Evolutionary conservation across 2,329 filamentous ascomycete species (phyloP), one percentile per base, ranked within the genome.

Genomic region (Penicillium corylophilum): DNA sequence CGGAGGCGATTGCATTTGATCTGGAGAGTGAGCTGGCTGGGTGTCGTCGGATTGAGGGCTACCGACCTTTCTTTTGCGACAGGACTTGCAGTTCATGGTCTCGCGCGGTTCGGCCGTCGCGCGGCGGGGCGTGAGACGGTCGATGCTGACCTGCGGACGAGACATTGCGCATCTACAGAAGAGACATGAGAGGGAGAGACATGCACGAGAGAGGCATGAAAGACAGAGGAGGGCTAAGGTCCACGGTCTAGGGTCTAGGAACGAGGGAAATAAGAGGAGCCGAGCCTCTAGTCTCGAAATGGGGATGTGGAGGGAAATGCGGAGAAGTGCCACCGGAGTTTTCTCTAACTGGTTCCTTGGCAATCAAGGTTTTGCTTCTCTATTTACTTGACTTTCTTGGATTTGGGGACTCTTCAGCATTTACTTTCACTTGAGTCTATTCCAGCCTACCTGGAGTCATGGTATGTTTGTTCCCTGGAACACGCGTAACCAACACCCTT

Each of bases 21-120:
- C 90, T 95, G 39, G 15, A 16, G 51, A 18, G 18, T 22, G 40
- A 57, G 50, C 50, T 23, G 24, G 18, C 33, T 33, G 24, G 6
- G 20, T 38, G 43, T 50, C 40, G 47, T 36, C 45, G 51, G 39
- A 52, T 33, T 51, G n/a, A 16, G 35, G 23, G 23, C 41, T 22
- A 46, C 76, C 43, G 73, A 93, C 90, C 86, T 95, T 95, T 76
- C 90, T 82, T 74, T 95, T 95, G 62, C 90, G 84, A 77, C 90
- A 95, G 50, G 89, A 94, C 73, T 95, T 95, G 83, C 90, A 95
- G 72, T 95, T 95, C 90, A 95, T 95, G 29, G 88, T 89, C 77
- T 95, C 90, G 64, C 88, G 85, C 36, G 88, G 89, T 70, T 94
- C 88, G 64, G 83, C 87, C 71, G 81, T 85, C 72, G 84, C 78